Conservation (phyloP, 192 early-diverging fungal species). For the Coemansia sp. region DNA sequence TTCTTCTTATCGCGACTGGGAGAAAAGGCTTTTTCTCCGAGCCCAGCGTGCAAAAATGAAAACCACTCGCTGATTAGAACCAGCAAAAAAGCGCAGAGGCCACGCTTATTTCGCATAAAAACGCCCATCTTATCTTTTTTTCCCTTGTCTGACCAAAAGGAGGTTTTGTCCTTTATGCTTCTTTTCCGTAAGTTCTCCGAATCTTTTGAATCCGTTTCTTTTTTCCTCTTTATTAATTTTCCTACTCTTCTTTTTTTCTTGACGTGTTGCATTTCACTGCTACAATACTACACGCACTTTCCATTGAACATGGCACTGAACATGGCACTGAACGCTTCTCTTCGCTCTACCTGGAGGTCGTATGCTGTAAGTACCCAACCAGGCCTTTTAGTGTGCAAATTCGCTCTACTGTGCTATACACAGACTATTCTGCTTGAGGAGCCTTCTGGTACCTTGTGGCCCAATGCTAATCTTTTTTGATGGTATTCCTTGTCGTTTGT, state of each 20-base stretch:
- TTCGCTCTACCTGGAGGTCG: constrained; percentile 21
- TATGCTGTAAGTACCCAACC: constrained; percentile 33
- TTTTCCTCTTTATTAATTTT: constrained; percentile 1
- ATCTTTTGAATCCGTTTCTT: constrained; percentile 5
- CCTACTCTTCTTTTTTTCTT: not conserved
- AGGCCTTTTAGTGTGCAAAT: not conserved
- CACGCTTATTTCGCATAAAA: too few relatives aligned
- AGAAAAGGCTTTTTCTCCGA: too few relatives aligned
- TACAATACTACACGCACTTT: constrained; percentile 9
- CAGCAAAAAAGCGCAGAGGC: too few relatives aligned
- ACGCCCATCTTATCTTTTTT: too few relatives aligned
- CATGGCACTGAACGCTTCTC: constrained; percentile 4
- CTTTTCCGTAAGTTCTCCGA: not conserved
- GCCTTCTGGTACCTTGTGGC: not conserved
- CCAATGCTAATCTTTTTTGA: constrained; percentile 2
- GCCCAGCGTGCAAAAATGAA: too few relatives aligned
- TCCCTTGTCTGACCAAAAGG: too few relatives aligned
- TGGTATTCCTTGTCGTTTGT: not conserved
- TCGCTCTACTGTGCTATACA: not conserved
- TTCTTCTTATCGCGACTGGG: too few relatives aligned
- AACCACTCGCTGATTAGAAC: too few relatives aligned
- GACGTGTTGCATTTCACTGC: not conserved
- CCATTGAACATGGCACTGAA: constrained; percentile 2
- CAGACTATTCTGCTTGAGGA: not conserved
- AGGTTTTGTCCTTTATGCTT: not conserved